Percentiles rank a stretch among this genome's conserved stretches.
These are phyloP conservation scores for Penicillium simplicissimum DNA, from an alignment of 495 filamentous ascomycete genomes.

Conservation along the genomic window DNA sequence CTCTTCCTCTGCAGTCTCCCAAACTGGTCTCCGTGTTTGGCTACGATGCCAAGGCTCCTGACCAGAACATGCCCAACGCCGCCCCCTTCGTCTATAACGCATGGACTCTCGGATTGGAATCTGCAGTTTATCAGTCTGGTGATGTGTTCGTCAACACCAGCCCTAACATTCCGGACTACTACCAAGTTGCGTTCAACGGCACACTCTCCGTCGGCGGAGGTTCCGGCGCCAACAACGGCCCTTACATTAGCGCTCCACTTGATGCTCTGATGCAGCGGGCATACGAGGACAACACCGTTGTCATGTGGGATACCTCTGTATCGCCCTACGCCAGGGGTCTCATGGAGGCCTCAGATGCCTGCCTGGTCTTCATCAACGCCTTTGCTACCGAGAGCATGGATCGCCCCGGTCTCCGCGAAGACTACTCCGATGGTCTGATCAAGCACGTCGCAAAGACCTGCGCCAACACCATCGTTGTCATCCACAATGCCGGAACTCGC, in stretches of 20 bases:
- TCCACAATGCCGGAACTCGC: slow-evolving; percentile 44
- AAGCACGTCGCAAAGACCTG: slow-evolving; percentile 55
- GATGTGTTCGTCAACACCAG: background rate
- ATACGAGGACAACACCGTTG: slow-evolving; percentile 44
- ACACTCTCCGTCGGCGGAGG: slow-evolving; percentile 55
- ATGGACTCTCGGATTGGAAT: slow-evolving; percentile 44
- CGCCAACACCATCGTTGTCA: slow-evolving; percentile 52
- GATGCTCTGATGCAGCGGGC: slow-evolving; percentile 54
- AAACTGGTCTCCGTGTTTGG: slow-evolving; percentile 65
- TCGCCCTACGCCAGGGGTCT: slow-evolving; percentile 36
- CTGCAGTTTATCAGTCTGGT: slow-evolving; percentile 17
- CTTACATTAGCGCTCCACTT: slow-evolving; percentile 52
- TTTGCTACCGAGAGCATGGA: slow-evolving; percentile 56
- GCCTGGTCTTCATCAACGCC: slow-evolving; percentile 64
- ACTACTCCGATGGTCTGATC: slow-evolving; percentile 56
- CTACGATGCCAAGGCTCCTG: slow-evolving; percentile 54
- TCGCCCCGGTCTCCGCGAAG: slow-evolving; percentile 22
- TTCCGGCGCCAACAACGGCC: slow-evolving; percentile 22
- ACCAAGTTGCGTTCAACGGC: slow-evolving; percentile 50
- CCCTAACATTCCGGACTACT: slow-evolving; percentile 8
- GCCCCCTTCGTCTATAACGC: background rate
- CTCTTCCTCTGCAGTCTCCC: slow-evolving; percentile 60
- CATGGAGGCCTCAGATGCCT: slow-evolving; percentile 44
- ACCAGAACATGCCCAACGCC: slow-evolving; percentile 16
- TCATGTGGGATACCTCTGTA: slow-evolving; percentile 48